These are phyloP conservation scores for Polyplosphaeria fusca DNA, from an alignment of 495 filamentous ascomycete species.

Conservation along the genomic window DNA sequence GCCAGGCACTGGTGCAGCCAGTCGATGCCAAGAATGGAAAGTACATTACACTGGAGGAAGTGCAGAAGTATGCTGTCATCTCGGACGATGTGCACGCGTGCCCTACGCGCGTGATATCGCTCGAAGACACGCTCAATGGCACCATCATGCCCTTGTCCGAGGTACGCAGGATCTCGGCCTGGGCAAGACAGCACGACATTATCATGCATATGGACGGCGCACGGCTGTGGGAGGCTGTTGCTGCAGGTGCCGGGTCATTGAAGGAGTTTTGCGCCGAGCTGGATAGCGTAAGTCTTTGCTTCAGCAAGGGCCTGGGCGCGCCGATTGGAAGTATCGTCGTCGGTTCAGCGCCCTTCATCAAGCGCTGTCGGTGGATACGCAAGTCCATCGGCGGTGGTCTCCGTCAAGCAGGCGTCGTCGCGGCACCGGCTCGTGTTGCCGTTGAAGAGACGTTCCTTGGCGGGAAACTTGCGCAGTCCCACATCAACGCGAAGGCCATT, in stretches of 20 bases:
- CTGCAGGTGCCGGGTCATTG: slow-evolving; percentile 46
- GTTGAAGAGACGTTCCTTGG: slow-evolving; percentile 69
- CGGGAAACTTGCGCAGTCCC: slow-evolving; percentile 60
- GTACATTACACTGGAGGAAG: slow-evolving; percentile 73
- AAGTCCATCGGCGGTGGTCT: slow-evolving; percentile 84
- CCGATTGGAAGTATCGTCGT: slow-evolving; percentile 81
- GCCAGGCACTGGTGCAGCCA: slow-evolving; percentile 56
- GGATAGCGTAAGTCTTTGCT: slow-evolving; percentile 80
- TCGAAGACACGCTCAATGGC: slow-evolving; percentile 83
- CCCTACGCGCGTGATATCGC: slow-evolving; percentile 73
- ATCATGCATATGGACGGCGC: slow-evolving; percentile 84
- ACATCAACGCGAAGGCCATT: slow-evolving; percentile 63
- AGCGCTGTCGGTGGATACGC: slow-evolving; percentile 71
- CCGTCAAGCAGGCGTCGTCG: slow-evolving; percentile 64
- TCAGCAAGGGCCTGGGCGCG: slow-evolving; percentile 86
- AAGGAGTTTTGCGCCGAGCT: slow-evolving; percentile 67
- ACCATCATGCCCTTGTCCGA: slow-evolving; percentile 73
- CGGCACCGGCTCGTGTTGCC: slow-evolving; percentile 57
- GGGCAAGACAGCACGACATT: slow-evolving; percentile 64
- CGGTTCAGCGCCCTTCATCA: slow-evolving; percentile 62
- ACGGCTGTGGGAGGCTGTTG: slow-evolving; percentile 58
- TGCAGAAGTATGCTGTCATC: slow-evolving; percentile 55
- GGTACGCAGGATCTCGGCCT: slow-evolving; percentile 61
- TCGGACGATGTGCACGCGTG: slow-evolving; percentile 58
- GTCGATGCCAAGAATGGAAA: slow-evolving; percentile 63